Percentiles rank a stretch among this genome's conserved stretches.
These are phyloP conservation scores for Russula brevipes DNA, from an alignment of 768 basidiomycete genomes.

Conservation along the genomic window DNA sequence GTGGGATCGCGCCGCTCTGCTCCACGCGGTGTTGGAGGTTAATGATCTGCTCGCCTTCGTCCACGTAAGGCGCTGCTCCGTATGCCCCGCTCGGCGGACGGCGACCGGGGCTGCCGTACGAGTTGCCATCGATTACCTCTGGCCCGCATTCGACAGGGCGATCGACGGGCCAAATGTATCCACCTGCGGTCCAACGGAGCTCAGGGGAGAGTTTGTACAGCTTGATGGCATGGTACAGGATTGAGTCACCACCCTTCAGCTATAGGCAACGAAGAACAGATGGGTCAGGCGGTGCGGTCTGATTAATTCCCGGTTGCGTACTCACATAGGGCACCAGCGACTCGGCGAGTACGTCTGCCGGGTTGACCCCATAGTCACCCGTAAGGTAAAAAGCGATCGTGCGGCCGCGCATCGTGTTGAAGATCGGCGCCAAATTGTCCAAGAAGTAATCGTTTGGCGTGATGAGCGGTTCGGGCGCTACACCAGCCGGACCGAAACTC, in stretches of 20 bases:
- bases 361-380: slow-evolving; percentile 64
- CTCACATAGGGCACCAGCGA: slow-evolving; percentile 64
- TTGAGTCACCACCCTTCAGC: slow-evolving; percentile 73
- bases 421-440: slow-evolving; percentile 62
- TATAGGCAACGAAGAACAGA: slow-evolving; percentile 29
- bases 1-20: slow-evolving; percentile 60
- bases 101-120: slow-evolving; percentile 33
- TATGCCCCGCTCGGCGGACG: slow-evolving; percentile 43
- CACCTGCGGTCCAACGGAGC: slow-evolving; percentile 77
- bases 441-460: slow-evolving; percentile 70
- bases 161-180: slow-evolving; percentile 75
- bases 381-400: slow-evolving; percentile 69
- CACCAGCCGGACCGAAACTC: slow-evolving; percentile 52
- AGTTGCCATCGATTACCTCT: slow-evolving; percentile 38
- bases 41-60: slow-evolving; percentile 30
- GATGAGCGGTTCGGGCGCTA: slow-evolving; percentile 57
- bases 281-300: not conserved
- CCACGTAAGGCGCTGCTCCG: slow-evolving; percentile 39
- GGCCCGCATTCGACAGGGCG: slow-evolving; percentile 56
- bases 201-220: slow-evolving; percentile 69
- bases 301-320: slow-evolving; percentile 17
- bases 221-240: slow-evolving; percentile 73
- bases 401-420: slow-evolving; percentile 66
- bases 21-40: slow-evolving; percentile 54
- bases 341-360: slow-evolving; percentile 64